Evolutionary conservation across 202 grass and related monocot genomes (phyloP), one percentile per base, ranked within the genome.

Genomic region (Miscanthus sacchariflorus): DNA sequence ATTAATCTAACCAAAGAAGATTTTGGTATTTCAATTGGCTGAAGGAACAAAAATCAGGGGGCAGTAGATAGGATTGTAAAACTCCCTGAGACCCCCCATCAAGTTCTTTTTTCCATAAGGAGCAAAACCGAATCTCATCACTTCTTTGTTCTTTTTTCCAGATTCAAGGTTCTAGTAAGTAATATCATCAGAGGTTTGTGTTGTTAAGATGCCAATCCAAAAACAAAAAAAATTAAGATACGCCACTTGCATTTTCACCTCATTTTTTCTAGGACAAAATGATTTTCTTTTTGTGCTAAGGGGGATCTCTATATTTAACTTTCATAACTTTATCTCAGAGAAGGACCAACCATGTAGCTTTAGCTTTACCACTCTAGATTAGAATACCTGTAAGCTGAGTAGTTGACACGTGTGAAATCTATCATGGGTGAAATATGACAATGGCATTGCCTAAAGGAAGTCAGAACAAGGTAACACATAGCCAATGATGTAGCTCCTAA

Each of bases 321-420:
- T 81, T n/a, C 66, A 24, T 38, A 36, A 44, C 5, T 18, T 25
- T 68, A 42, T 80, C 8, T 33, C n/a, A 67, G 8, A 21, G 50
- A 75, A 68, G 33, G 69, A 12, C 14, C 0, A 36, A 13, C 0
- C 56, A 9, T 48, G 14, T 30, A 4, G 56, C 23, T 68, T 17
- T 12, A 61, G 56, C 23, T 68, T 17, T 12, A 61, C 35, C 9
- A 42, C 8, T 28, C 38, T 39, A 68, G 46, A 80, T 35, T 43
- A 74, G 75, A 85, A 85, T 80, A 75, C 7, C 24, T 44, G 7
- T 56, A 24, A 42, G 19, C 9, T 77, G 74, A 76, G 74, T 76
- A 80, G 28, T 74, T 87, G 50, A 56, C 68, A 73, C 19, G 15
- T 1, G 9, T 48, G 40, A 72, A 6, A 42, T 44, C 21, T 80